Percentiles rank a stretch among this genome's conserved stretches.
These are phyloP conservation scores for Rhizoclosmatium globosum DNA, from an alignment of 192 early-diverging fungal species.

Conservation along the genomic window DNA sequence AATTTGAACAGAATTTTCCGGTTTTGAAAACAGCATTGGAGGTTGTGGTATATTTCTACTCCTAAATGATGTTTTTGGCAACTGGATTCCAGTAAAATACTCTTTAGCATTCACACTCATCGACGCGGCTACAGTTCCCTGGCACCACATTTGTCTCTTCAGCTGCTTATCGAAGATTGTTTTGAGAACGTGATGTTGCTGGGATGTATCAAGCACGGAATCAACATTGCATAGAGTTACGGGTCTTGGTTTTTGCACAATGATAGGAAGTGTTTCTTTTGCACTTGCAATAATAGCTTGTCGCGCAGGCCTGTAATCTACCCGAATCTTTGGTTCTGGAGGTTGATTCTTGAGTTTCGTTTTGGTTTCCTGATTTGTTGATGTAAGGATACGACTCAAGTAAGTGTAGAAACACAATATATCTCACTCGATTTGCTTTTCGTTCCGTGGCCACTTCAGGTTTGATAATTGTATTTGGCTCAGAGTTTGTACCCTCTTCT, in stretches of 20 bases:
- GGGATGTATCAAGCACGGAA: not conserved
- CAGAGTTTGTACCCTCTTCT: too few relatives aligned
- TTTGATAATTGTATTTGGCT: too few relatives aligned
- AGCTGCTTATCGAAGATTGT: not conserved
- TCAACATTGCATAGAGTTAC: not conserved
- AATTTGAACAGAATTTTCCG: not conserved
- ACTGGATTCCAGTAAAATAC: not conserved
- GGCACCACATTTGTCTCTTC: slow-evolving; percentile 15
- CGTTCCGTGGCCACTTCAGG: too few relatives aligned
- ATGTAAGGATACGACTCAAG: too few relatives aligned
- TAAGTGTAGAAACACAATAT: too few relatives aligned
- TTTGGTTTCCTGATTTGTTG: too few relatives aligned
- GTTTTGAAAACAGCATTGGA: not conserved
- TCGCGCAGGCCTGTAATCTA: not conserved
- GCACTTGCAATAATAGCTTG: not conserved
- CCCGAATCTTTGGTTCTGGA: too few relatives aligned
- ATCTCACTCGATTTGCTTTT: too few relatives aligned
- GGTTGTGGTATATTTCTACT: not conserved
- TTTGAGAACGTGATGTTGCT: not conserved
- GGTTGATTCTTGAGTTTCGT: too few relatives aligned
- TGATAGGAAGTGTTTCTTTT: not conserved
- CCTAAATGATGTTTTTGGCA: not conserved
- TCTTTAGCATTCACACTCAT: not conserved
- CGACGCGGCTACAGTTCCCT: not conserved
- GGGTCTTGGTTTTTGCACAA: not conserved